Conservation (phyloP, 805 yeast species). For the Cyberlindnera misumaiensis region DNA sequence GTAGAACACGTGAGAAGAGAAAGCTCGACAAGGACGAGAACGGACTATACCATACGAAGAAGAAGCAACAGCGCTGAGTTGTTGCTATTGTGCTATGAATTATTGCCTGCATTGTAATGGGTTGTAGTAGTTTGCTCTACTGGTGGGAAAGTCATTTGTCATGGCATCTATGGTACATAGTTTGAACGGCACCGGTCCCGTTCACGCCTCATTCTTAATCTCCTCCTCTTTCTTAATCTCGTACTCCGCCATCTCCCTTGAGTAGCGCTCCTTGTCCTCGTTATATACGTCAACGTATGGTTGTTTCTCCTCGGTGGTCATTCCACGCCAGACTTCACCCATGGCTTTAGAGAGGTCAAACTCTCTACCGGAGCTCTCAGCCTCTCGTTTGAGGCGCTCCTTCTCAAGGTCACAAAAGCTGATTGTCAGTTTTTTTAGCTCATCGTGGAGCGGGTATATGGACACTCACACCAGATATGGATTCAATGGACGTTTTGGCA, state of each 20-base stretch:
- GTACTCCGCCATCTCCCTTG: slow-evolving; percentile 60
- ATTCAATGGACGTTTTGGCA: slow-evolving; percentile 86
- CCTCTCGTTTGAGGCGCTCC: slow-evolving; percentile 56
- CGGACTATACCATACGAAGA: slow-evolving; percentile 66
- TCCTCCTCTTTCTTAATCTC: slow-evolving; percentile 15
- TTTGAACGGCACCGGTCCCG: too few species aligned
- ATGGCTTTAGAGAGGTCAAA: slow-evolving; percentile 69
- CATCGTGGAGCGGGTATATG: background rate
- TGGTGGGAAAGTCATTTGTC: too few species aligned
- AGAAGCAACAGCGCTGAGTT: slow-evolving; percentile 22
- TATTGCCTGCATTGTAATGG: too few species aligned
- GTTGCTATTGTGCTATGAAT: background rate
- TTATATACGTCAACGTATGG: slow-evolving; percentile 73
- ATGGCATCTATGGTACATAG: too few species aligned
- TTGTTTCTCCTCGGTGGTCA: slow-evolving; percentile 60
- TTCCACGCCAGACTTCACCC: slow-evolving; percentile 79
- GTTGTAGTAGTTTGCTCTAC: too few species aligned
- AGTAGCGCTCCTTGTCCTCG: slow-evolving; percentile 71
- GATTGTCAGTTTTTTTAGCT: slow-evolving; percentile 5
- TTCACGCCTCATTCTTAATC: too few species aligned
- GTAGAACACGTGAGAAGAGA: slow-evolving; percentile 69
- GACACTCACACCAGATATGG: slow-evolving; percentile 56
- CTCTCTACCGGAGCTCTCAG: slow-evolving; percentile 47
- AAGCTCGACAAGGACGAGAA: slow-evolving; percentile 67
- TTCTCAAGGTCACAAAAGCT: slow-evolving; percentile 78